phyloP scores from a whole-genome alignment of 2,329 filamentous ascomycete genomes.

The Peltaster fructicola region DNA sequence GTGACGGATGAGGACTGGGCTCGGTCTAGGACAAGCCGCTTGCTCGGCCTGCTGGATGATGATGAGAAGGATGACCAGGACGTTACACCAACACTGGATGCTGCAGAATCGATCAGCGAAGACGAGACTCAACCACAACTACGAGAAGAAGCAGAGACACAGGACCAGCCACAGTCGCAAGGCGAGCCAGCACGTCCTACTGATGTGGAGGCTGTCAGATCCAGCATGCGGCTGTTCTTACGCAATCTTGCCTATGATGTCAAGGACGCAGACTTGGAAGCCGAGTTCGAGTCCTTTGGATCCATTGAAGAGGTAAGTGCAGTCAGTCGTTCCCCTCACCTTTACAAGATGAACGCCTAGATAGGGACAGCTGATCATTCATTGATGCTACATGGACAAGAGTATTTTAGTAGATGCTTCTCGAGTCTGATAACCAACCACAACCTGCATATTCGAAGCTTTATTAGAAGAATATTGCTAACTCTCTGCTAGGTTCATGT shows the following conservation, averaged over 20 bases:
- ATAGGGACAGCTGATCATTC: conserved; percentile 99
- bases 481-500: conserved; percentile 55
- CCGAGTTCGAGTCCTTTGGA: conserved; percentile 56
- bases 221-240: conserved; percentile 67
- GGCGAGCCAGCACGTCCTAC: too few relatives aligned
- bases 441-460: conserved; percentile 5
- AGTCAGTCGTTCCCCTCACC: conserved; percentile 9
- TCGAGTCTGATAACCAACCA: conserved; percentile 40
- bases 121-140: conserved; percentile 2
- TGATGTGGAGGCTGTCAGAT: conserved; percentile 44
- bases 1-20: conserved; percentile 80
- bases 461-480: conserved; percentile 1
- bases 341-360: conserved; percentile 78
- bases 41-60: conserved; percentile 69
- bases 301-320: conserved; percentile 69
- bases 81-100: too few relatives aligned
- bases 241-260: conserved; percentile 73
- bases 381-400: too few relatives aligned
- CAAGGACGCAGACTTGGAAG: conserved; percentile 57
- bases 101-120: too few relatives aligned
- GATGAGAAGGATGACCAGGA: conserved; percentile 30
- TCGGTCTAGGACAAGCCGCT: conserved; percentile 67
- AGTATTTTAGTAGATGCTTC: conserved; percentile 99
- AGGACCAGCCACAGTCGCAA: conserved; percentile 20
- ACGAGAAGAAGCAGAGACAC: conserved; percentile 25